Percentiles rank a stretch among this genome's conserved stretches.
These are phyloP conservation scores for Cynara cardunculus DNA, from an alignment of 129 eudicot genomes.

Conservation along the genomic window DNA sequence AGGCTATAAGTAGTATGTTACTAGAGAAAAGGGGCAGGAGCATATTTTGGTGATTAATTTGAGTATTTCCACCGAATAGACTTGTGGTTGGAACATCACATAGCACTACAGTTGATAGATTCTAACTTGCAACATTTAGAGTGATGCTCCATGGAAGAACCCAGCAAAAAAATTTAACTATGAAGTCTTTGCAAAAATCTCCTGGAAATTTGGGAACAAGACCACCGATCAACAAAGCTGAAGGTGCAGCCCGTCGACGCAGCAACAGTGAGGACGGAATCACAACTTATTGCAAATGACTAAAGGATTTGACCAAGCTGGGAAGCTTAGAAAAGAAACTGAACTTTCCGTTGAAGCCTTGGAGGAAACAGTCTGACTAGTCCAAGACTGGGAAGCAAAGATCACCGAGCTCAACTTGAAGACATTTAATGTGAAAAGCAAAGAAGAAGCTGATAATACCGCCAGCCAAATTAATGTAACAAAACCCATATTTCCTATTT, in stretches of 20 bases:
- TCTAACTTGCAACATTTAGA: no score
- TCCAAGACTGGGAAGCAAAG: background rate
- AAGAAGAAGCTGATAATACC: background rate
- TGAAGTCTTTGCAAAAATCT: no score
- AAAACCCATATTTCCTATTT: background rate
- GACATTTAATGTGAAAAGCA: background rate
- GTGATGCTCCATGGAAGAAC: no score
- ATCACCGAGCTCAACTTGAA: background rate
- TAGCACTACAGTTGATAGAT: background rate
- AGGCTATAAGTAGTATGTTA: background rate
- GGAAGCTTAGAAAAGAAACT: background rate
- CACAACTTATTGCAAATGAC: background rate
- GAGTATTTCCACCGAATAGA: background rate
- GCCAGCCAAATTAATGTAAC: background rate
- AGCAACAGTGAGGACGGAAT: background rate
- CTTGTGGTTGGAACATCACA: background rate
- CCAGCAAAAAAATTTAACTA: no score
- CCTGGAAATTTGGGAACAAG: no score
- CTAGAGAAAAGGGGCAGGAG: background rate
- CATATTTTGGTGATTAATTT: background rate
- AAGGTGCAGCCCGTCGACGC: background rate
- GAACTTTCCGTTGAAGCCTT: background rate
- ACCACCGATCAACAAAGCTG: background rate
- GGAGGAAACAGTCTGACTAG: background rate
- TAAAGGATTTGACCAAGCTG: background rate